phyloP scores from a whole-genome alignment of 1,139 yeast species.

The Suhomyces choctaworum region DNA sequence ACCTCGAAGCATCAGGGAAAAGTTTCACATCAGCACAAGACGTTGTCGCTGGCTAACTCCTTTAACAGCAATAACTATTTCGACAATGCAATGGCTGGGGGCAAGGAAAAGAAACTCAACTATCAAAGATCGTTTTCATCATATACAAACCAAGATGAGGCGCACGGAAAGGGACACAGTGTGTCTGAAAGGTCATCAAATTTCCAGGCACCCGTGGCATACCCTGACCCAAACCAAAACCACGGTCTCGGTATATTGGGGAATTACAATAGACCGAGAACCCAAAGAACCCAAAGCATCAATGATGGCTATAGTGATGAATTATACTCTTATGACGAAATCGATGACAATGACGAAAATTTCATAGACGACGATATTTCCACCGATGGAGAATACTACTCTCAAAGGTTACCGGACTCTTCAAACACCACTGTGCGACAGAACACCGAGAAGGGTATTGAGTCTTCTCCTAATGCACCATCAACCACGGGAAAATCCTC shows the following conservation, averaged over 20 bases:
- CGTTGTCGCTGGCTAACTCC: constrained; percentile 23
- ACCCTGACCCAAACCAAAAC: constrained; percentile 3
- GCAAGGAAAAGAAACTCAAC: constrained; percentile 15
- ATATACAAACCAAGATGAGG: constrained; percentile 15
- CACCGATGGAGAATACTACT: constrained; percentile 31
- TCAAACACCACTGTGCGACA: constrained; percentile 10
- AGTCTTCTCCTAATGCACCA: constrained; percentile 1
- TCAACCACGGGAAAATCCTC: neutral
- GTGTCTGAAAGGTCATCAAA: constrained; percentile 9
- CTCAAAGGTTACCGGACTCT: constrained; percentile 8
- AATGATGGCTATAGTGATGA: constrained; percentile 20
- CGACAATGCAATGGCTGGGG: constrained; percentile 21
- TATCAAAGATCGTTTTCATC: constrained; percentile 19
- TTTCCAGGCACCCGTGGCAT: constrained; percentile 11
- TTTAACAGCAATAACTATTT: constrained; percentile 23
- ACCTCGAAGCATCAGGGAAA: constrained; percentile 14
- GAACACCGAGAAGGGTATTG: neutral
- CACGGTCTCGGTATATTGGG: constrained; percentile 15
- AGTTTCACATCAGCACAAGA: constrained; percentile 13
- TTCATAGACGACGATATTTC: constrained; percentile 34
- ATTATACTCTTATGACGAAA: constrained; percentile 32
- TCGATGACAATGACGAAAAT: constrained; percentile 30
- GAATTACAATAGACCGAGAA: constrained; percentile 10
- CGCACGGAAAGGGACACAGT: constrained; percentile 4
- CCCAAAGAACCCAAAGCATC: constrained; percentile 17